Evolutionary conservation across 2,329 filamentous ascomycete species (phyloP).

Genomic region (Lachnellula occidentalis): DNA sequence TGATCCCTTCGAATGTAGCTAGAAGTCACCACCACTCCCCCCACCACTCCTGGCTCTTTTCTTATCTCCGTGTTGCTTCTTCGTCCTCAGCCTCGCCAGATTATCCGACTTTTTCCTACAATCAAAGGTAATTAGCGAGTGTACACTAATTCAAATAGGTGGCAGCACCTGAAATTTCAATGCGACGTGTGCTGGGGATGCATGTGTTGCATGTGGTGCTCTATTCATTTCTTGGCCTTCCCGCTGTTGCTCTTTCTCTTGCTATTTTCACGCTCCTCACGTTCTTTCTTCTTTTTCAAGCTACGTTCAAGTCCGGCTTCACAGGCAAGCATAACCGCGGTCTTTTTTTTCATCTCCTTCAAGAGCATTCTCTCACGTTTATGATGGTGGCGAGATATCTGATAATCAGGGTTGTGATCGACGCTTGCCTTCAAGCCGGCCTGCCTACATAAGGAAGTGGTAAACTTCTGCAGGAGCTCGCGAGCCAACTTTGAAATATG

Average conservation of each 20-base stretch:
- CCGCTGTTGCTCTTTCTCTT: neutral
- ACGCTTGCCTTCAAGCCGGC: neutral
- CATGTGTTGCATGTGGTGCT: neutral
- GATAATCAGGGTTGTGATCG: neutral
- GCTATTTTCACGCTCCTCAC: neutral
- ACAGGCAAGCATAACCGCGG: too few species aligned
- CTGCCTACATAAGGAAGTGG: neutral
- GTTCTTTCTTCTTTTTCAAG: neutral
- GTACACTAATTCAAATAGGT: neutral
- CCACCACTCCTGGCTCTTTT: constrained; percentile 15
- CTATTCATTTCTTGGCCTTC: neutral
- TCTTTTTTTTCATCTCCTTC: neutral
- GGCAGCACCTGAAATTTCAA: neutral
- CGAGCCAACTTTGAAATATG: neutral
- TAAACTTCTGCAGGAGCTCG: neutral
- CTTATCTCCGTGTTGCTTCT: constrained; percentile 31
- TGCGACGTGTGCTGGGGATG: neutral
- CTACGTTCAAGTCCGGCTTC: too few species aligned
- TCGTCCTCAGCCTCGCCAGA: constrained; percentile 23
- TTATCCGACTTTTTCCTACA: constrained; percentile 29
- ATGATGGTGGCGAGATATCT: neutral
- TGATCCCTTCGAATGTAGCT: neutral
- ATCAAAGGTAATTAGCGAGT: neutral
- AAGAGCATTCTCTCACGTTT: neutral
- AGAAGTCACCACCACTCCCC: neutral